These are phyloP conservation scores for Candida orba DNA, from an alignment of 805 yeast species.

Conservation along the genomic window DNA sequence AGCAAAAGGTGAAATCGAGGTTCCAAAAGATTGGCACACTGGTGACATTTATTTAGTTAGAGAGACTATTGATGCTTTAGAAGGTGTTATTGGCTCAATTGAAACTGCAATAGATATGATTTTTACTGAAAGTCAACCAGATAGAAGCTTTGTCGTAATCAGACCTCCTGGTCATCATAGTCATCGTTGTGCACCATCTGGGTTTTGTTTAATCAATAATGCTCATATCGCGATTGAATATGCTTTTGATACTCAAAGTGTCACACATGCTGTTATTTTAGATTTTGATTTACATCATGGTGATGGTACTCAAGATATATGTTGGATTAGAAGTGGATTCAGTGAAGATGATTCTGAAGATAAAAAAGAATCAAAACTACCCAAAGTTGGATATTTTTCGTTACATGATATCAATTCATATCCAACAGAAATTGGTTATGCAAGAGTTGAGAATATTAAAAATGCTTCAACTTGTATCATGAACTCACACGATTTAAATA, in stretches of 20 bases:
- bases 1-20: conserved; percentile 51
- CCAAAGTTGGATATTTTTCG: conserved; percentile 75
- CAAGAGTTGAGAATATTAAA: conserved; percentile 59
- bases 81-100: conserved; percentile 71
- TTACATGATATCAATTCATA: conserved; percentile 81
- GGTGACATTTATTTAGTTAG: conserved; percentile 75
- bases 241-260: conserved; percentile 52
- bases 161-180: conserved; percentile 89
- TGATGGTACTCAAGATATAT: conserved; percentile 81
- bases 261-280: conserved; percentile 74
- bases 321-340: conserved; percentile 72
- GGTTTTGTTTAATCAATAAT: conserved; percentile 75
- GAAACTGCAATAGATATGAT: conserved; percentile 62
- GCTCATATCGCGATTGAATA: conserved; percentile 78
- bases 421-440: conserved; percentile 76
- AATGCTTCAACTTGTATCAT: conserved; percentile 73
- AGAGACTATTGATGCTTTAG: conserved; percentile 59
- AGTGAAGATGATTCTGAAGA: conserved; percentile 41
- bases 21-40: conserved; percentile 74
- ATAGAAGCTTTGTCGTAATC: conserved; percentile 56
- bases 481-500: conserved; percentile 62
- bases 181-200: conserved; percentile 77
- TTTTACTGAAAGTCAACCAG: conserved; percentile 28
- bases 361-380: conserved; percentile 32
- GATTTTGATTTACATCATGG: conserved; percentile 88